Evolutionary conservation across 2,329 filamentous ascomycete species (phyloP), one percentile per base, ranked within the genome.

Genomic region (Ceratocystiopsis brevicomis): DNA sequence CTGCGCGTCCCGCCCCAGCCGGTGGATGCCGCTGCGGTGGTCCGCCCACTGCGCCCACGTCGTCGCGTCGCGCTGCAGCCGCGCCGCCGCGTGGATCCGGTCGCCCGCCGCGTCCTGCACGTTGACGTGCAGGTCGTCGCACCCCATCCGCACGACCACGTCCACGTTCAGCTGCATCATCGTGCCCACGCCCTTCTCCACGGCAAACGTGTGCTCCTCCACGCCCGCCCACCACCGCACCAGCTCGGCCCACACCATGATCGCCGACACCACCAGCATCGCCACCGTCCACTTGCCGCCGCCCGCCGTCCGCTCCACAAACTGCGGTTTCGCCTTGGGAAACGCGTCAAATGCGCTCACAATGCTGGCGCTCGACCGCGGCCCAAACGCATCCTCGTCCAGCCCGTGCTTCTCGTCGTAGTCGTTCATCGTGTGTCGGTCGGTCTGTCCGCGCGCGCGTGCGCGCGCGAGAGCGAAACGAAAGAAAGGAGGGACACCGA

Each of bases 341-440:
- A 98, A 98, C 51, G 87, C 88, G 67, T 98, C 90, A 62, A 98
- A 98, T 47, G 88, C 86, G 61, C 78, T 79, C 55, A 93, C 75
- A 45, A 79, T 72, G 59, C 63, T 68, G 44, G 73, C 69, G 34
- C 43, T 46, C 19, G 44, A 4, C 57, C 79, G 78, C 53, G 83
- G 78, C 55, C 74, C 81, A 64, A 94, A 94, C 50, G 74, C 66
- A 59, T 81, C 80, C 54, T 94, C 86, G 55, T 86, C 71, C 53
- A 87, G 71, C 51, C 68, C 68, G 52, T 73, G 69, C 49, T 64
- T 61, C 55, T 79, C 71, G 63, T 79, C 70, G 64, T 80, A 87
- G 55, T 80, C 81, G 70, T 90, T 83, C 84, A 93, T 90, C 47
- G 45, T 54, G 38, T 21, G 19, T 30, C 10, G 21, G 21, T 8